Evolutionary conservation across 1,284 basidiomycete genomes (phyloP).

Genomic region (Rhodotorula sp.): DNA sequence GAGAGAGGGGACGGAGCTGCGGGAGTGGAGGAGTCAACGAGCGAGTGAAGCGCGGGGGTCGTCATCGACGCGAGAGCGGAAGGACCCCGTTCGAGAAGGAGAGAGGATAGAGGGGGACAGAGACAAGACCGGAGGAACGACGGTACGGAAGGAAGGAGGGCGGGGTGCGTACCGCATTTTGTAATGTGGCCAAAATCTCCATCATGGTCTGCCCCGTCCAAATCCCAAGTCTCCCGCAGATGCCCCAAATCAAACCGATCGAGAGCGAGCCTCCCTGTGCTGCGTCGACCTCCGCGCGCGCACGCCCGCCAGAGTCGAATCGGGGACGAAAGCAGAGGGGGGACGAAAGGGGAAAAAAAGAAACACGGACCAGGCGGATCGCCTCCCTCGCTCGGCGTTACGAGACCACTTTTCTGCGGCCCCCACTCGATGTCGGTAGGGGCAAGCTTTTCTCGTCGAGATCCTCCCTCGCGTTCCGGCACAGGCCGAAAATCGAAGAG

Average conservation of each 20-base stretch:
- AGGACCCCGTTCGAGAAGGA: too few species aligned
- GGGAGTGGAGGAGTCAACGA: too few species aligned
- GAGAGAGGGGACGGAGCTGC: too few species aligned
- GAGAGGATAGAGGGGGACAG: too few species aligned
- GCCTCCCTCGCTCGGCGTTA: conserved; percentile 11
- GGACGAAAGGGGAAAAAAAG: not conserved
- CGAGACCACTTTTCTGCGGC: conserved; percentile 23
- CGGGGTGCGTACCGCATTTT: not conserved
- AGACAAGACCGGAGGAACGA: too few species aligned
- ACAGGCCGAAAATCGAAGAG: not conserved
- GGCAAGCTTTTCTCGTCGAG: conserved; percentile 7
- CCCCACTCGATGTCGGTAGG: not conserved
- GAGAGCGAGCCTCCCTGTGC: conserved; percentile 15
- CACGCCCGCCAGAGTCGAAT: too few species aligned
- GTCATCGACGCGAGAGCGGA: too few species aligned
- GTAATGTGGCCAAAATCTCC: not conserved
- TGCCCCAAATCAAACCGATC: not conserved
- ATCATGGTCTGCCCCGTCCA: conserved; percentile 5
- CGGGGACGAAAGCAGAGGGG: too few species aligned
- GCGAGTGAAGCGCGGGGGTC: too few species aligned
- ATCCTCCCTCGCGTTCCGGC: not conserved
- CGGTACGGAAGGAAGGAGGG: not conserved
- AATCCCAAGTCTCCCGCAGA: not conserved
- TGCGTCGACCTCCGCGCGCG: not conserved
- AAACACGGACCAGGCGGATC: not conserved